These are phyloP conservation scores for Melaleuca quinquenervia DNA, from an alignment of 345 rosid genomes.

Conservation along the genomic window DNA sequence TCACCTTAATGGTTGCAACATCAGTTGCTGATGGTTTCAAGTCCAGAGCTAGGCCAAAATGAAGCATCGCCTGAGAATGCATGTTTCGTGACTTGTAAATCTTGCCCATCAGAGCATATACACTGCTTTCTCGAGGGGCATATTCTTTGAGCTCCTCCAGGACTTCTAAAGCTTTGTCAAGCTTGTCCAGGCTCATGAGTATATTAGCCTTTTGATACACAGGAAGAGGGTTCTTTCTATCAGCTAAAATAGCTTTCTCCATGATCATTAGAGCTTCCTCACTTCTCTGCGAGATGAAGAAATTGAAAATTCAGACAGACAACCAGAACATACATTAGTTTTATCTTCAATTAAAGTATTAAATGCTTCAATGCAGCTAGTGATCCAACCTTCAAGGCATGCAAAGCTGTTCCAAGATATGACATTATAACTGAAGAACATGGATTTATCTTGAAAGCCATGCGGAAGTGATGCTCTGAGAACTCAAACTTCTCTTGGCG, in stretches of 20 bases:
- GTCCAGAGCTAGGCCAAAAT: slow-evolving; percentile 91
- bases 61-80: slow-evolving; percentile 86
- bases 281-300: slow-evolving; percentile 44
- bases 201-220: slow-evolving; percentile 94
- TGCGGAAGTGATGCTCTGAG: slow-evolving; percentile 91
- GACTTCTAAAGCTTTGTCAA: slow-evolving; percentile 81
- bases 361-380: neutral
- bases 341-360: neutral
- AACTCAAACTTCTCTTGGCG: slow-evolving; percentile 94
- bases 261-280: slow-evolving; percentile 79
- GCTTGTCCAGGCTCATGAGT: slow-evolving; percentile 57
- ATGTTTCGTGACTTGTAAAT: slow-evolving; percentile 62
- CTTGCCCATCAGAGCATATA: slow-evolving; percentile 89
- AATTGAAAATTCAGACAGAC: slow-evolving; percentile 31
- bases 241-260: slow-evolving; percentile 88
- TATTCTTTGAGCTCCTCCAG: slow-evolving; percentile 88
- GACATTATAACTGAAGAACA: slow-evolving; percentile 95
- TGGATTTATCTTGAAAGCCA: slow-evolving; percentile 82
- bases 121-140: slow-evolving; percentile 87
- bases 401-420: slow-evolving; percentile 85
- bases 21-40: slow-evolving; percentile 92
- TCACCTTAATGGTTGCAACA: slow-evolving; percentile 84
- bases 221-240: slow-evolving; percentile 91
- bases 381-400: slow-evolving; percentile 55
- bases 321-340: slow-evolving; percentile 18